Evolutionary conservation across 306 rosid genomes (phyloP).

Genomic region (Prunus davidiana): DNA sequence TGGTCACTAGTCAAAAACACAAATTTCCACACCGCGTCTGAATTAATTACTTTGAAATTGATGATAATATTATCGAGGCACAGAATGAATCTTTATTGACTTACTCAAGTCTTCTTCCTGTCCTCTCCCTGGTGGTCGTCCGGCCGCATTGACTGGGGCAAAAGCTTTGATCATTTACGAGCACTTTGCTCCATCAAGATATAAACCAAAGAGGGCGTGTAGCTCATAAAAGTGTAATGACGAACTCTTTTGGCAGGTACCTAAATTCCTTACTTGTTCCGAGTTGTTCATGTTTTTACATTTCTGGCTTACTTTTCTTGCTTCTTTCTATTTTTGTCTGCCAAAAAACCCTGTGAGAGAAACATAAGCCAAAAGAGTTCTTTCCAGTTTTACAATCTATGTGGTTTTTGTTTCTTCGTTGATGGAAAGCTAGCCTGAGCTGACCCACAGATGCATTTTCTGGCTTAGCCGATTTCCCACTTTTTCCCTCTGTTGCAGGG

Average conservation of each 20-base stretch:
- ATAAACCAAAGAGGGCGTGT: neutral
- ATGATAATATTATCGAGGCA: neutral
- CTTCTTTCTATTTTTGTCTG: neutral
- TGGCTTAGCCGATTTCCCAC: neutral
- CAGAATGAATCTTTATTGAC: constrained; percentile 24
- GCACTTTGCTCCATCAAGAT: neutral
- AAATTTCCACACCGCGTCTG: constrained; percentile 8
- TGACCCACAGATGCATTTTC: neutral
- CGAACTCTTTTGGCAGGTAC: constrained; percentile 1
- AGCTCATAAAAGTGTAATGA: neutral
- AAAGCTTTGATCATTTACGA: neutral
- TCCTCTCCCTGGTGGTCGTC: no score
- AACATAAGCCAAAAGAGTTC: neutral
- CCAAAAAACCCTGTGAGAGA: neutral
- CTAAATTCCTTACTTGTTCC: neutral
- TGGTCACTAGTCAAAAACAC: neutral
- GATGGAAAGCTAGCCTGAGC: neutral
- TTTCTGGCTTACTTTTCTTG: neutral
- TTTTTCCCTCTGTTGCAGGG: neutral
- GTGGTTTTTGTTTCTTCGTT: neutral
- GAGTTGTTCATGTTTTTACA: neutral
- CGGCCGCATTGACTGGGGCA: constrained; percentile 6
- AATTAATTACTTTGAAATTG: neutral
- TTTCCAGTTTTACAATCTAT: no score
- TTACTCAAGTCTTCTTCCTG: constrained; percentile 23